Evolutionary conservation across 495 filamentous ascomycete genomes (phyloP).

Genomic region (Aspergillus coremiiformis): DNA sequence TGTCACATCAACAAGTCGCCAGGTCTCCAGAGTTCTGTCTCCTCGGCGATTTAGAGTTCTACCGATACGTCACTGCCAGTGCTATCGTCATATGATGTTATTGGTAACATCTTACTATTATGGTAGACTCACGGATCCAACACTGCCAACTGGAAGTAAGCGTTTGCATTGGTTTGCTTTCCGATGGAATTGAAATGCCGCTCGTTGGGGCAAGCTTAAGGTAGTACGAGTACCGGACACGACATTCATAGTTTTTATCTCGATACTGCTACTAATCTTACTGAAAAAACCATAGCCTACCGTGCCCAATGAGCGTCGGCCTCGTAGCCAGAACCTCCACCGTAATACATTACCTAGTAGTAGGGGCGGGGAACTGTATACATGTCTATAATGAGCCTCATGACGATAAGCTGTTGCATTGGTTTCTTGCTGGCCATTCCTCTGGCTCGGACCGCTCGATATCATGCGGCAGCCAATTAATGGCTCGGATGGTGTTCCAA

Average conservation of each 20-base stretch:
- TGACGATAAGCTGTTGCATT: background rate
- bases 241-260: background rate
- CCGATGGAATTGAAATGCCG: background rate
- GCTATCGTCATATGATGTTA: background rate
- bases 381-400: background rate
- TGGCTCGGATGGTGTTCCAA: background rate
- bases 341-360: background rate
- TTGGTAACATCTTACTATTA: background rate
- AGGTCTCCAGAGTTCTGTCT: no score
- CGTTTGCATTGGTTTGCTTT: background rate
- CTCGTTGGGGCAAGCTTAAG: background rate
- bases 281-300: background rate
- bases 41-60: background rate
- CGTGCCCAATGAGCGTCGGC: background rate
- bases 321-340: background rate
- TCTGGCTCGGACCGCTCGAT: constrained; percentile 1
- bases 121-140: background rate
- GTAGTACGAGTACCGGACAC: no score
- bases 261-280: background rate
- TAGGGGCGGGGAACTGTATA: background rate
- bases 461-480: background rate
- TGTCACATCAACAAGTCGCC: no score
- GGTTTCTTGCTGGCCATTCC: background rate
- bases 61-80: background rate
- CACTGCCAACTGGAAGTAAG: background rate